A percentile compares a stretch with the other conserved stretches of the same genome.
Conservation (phyloP, 208 protist genomes). For the Chromosphaera perkinsii region DNA sequence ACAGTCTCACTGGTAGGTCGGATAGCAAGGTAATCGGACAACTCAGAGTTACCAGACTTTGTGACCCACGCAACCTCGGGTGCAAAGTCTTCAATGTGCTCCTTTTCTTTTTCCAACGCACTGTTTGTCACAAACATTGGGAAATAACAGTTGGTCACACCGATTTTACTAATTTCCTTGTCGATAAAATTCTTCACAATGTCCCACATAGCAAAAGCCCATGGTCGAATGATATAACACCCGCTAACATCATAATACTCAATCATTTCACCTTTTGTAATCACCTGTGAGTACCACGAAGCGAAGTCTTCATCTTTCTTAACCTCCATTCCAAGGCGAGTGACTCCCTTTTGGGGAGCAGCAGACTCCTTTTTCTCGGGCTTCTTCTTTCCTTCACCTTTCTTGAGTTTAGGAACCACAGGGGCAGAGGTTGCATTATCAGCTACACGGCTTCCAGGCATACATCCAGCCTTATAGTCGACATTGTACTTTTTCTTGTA, state of each 20-base stretch:
- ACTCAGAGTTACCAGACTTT: constrained; percentile 55
- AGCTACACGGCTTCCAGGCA: too few relatives aligned
- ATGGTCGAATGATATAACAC: constrained; percentile 95
- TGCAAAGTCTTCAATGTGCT: constrained; percentile 96
- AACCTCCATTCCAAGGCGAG: constrained; percentile 67
- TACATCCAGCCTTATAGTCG: too few relatives aligned
- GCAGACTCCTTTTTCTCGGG: constrained; percentile 12
- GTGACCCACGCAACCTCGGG: constrained; percentile 88
- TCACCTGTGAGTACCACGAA: constrained; percentile 92
- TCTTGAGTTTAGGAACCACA: background rate
- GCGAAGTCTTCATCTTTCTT: constrained; percentile 82
- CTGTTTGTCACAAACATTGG: constrained; percentile 77
- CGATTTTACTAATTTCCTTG: constrained; percentile 76
- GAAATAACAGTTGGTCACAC: constrained; percentile 95
- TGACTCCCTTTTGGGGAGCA: constrained; percentile 10
- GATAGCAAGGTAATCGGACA: constrained; percentile 89
- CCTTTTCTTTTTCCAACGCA: constrained; percentile 88
- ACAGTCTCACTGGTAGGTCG: constrained; percentile 97
- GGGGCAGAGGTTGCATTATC: background rate
- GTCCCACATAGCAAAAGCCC: constrained; percentile 93
- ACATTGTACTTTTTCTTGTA: too few relatives aligned
- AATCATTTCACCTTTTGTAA: constrained; percentile 93
- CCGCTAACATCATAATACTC: constrained; percentile 94
- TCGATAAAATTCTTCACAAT: constrained; percentile 76
- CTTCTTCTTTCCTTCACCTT: background rate